Percentiles rank a stretch among this genome's conserved stretches.
phyloP scores from a whole-genome alignment of 179 eudicot species.

The Nepenthes alata region DNA sequence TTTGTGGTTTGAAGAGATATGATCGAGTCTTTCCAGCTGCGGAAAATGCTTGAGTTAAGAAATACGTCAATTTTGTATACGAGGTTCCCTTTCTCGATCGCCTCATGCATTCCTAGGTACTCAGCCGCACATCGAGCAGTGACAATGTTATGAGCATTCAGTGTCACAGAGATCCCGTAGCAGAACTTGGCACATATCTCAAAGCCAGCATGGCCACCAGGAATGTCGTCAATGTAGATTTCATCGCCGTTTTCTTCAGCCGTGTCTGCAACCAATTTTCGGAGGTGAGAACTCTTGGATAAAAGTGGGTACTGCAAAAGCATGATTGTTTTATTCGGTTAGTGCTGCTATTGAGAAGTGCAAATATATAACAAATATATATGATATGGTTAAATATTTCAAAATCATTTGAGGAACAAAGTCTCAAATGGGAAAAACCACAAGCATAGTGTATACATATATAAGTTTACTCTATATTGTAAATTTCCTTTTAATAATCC shows the following conservation, averaged over 20 bases:
- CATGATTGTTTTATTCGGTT: background rate
- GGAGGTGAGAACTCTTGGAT: slow-evolving; percentile 62
- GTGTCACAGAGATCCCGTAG: slow-evolving; percentile 81
- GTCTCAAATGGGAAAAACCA: no score
- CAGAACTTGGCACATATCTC: slow-evolving; percentile 92
- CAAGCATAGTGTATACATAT: no score
- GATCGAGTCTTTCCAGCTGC: slow-evolving; percentile 95
- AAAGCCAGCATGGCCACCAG: slow-evolving; percentile 77
- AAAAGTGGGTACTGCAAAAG: slow-evolving; percentile 71
- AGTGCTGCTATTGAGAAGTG: background rate
- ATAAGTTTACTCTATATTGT: no score
- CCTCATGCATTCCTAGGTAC: slow-evolving; percentile 81
- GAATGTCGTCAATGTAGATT: slow-evolving; percentile 54
- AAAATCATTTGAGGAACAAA: no score
- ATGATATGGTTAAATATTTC: no score
- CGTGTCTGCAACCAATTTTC: slow-evolving; percentile 45
- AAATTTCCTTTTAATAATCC: no score
- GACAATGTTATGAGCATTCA: slow-evolving; percentile 78
- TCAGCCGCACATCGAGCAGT: slow-evolving; percentile 83
- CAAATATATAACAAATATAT: background rate
- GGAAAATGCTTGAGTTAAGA: slow-evolving; percentile 58
- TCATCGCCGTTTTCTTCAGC: slow-evolving; percentile 47
- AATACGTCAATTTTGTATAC: slow-evolving; percentile 74
- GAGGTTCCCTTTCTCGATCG: slow-evolving; percentile 80
- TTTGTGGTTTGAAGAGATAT: slow-evolving; percentile 67